Percentiles rank a stretch among this genome's conserved stretches.
phyloP scores from a whole-genome alignment of 345 rosid species.

The Aquilaria malaccensis region DNA sequence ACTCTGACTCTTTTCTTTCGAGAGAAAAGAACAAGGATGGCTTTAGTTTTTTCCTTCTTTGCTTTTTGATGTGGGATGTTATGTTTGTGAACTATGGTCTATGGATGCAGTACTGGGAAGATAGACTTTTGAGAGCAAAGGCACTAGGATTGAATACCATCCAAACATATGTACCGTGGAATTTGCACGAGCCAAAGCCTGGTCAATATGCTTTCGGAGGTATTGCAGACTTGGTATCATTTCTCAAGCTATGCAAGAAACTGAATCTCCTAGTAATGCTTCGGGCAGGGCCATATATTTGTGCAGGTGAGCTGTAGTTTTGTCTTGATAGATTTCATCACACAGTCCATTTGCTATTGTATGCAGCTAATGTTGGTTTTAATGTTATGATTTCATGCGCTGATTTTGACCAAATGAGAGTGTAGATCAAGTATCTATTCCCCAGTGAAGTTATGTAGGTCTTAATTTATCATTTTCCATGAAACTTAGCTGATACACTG shows the following conservation, averaged over 20 bases:
- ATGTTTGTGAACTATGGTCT: conserved; percentile 1
- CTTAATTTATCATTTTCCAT: too few species aligned
- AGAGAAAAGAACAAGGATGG: not conserved
- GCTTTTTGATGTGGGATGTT: not conserved
- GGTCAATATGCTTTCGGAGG: conserved; percentile 67
- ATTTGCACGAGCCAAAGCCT: conserved; percentile 88
- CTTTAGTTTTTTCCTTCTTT: not conserved
- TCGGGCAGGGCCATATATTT: conserved; percentile 91
- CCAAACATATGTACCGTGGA: conserved; percentile 93
- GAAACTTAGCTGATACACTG: too few species aligned
- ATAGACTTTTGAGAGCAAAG: conserved; percentile 77
- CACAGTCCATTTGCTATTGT: not conserved
- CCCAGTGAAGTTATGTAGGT: too few species aligned
- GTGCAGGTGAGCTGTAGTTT: conserved; percentile 53
- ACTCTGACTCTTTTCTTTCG: not conserved
- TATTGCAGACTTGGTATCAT: conserved; percentile 64
- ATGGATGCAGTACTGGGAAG: conserved; percentile 77
- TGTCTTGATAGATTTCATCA: not conserved
- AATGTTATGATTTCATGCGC: too few species aligned
- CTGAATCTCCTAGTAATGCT: conserved; percentile 83
- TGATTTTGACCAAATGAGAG: not conserved
- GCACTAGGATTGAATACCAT: conserved; percentile 84
- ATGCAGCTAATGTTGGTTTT: not conserved
- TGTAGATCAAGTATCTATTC: too few species aligned
- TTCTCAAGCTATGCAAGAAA: conserved; percentile 72